Base-by-base conservation (phyloP, 306 rosid species). In the Gillenia trifoliata region DNA sequence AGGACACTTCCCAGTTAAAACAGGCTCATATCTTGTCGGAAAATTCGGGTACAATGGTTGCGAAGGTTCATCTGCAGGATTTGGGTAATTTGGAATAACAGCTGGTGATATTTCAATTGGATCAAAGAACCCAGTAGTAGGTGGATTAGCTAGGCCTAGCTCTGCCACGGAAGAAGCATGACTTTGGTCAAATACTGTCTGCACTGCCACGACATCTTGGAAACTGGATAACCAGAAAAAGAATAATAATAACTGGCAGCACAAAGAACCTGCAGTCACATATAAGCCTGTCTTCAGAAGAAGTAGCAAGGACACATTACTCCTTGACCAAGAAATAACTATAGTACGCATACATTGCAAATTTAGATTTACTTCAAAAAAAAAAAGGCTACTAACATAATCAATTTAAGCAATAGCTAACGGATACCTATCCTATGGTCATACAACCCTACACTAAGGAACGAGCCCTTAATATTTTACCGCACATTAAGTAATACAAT, bases 61-160 rank as follows among this genome's bases (percentile, higher is more conserved):
- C 66, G 84, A 75, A 68, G 97, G 71, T 66, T 84, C 89, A 19
- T 66, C 38, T 30, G 66, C 80, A 71, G 96, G 93, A 82, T 77
- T 71, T 50, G 97, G 96, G 65, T 86, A 70, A 61, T 89, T 87
- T 25, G 99, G 99, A 66, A 92, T 84, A 75, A 92, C 92, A 64
- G 97, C 89, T 74, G 98, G 99, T 34, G 99, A 95, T 86, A 95
- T 95, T 71, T 90, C 92, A 79, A 90, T 86, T 72, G 99, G 99
- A 33, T 92, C 98, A 75, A 92, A 92, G 82, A 87, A 82, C 73
- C 82, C 97, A 45, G 77, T 78, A 72, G 78, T 34, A 28, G 98
- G 99, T 68, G 91, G 88, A 79, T 79, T 84, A 59, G 94, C 93
- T 75, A 59, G 33, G 64, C 34, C 64, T 26, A 85, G 87, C 81